Base-by-base conservation (phyloP, 2,329 filamentous ascomycete species). In the Sporothrix mexicana region DNA sequence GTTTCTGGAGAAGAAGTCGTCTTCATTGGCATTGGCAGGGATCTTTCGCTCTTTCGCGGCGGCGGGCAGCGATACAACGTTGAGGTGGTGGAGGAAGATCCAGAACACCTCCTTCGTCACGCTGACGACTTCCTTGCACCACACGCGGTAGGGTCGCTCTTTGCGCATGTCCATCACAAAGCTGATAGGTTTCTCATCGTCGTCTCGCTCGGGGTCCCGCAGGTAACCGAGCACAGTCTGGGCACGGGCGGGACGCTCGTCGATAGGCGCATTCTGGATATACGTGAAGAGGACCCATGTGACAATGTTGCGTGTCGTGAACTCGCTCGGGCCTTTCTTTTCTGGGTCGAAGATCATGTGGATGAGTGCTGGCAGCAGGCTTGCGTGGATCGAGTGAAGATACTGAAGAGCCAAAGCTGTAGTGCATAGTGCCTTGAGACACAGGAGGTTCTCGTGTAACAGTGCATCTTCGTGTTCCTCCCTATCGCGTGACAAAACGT, bases 61-160 rank as follows among this genome's bases (percentile, higher is more conserved):
- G 2, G 71, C 51, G 55, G 91, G 88, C 47, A 93, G 81, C 25
- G 93, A 87, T 51, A 98, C 88, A 62, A 98, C 91, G 78, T 98
- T 98, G 73, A 97, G 86, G 77, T 97, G 93, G 82, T 98, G 95
- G 71, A 98, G 86, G 83, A 98, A 99, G 80, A 98, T 98, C 95
- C 95, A 99, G 80, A 99, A 99, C 41, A 98, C 95, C 81, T 99
- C 95, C 81, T 98, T 98, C 57, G 95, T 97, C 66, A 98, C 95
- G 77, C 93, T 95, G 74, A 91, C 91, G 20, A 95, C 90, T 82
- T 99, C 96, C 81, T 95, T 96, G 82, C 92, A 94, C 95, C 95
- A 99, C 2, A 97, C 88, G 47, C 94, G 92, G 81, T 98, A 99
- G 0, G 95, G 95, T 0, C 95, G 89, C 68, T 94, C 89, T 49